Evolutionary conservation across 192 early-diverging fungal species (phyloP).

Genomic region (Backusella parvicylindrica): DNA sequence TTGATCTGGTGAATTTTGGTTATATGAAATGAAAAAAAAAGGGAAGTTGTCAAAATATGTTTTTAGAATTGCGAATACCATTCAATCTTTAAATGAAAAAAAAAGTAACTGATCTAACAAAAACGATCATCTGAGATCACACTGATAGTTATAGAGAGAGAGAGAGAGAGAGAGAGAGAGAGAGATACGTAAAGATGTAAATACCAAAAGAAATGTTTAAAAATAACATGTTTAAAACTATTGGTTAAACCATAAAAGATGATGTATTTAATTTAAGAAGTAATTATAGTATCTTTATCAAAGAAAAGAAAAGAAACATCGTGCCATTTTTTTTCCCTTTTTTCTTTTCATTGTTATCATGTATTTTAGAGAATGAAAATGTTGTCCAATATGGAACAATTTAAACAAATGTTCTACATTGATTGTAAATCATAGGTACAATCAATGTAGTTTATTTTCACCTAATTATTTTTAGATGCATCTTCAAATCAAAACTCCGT

Average conservation of each 20-base stretch:
- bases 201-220: background rate
- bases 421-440: background rate
- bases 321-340: background rate
- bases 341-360: background rate
- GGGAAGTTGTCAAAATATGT: background rate
- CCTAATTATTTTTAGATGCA: slow-evolving; percentile 1
- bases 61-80: background rate
- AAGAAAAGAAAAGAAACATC: background rate
- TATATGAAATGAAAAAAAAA: background rate
- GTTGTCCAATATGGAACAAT: background rate
- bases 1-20: background rate
- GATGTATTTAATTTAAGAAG: background rate
- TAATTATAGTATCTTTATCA: background rate
- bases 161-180: background rate
- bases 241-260: background rate
- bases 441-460: background rate
- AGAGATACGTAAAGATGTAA: background rate
- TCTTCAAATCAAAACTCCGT: background rate
- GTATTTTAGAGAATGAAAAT: background rate
- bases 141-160: background rate
- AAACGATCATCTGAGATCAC: background rate
- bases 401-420: background rate
- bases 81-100: background rate
- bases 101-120: background rate
- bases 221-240: background rate